Evolutionary conservation across 192 early-diverging fungal species (phyloP), one percentile per base, ranked within the genome.

Genomic region (Podila minutissima): DNA sequence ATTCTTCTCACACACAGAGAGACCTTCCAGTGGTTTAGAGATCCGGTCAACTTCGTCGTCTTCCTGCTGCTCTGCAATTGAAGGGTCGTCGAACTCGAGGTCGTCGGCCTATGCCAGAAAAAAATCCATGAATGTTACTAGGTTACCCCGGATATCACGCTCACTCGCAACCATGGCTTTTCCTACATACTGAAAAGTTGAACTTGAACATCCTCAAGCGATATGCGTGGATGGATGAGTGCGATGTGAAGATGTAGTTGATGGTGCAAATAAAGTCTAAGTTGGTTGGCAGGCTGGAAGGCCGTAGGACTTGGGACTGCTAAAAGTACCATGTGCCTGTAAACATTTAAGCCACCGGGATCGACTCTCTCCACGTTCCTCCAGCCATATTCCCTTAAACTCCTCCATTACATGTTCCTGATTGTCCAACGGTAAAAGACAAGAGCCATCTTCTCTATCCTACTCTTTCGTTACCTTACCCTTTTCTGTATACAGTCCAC

Each of bases 331-430:
- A 31, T 5, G 59, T 28, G 1, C 59, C 22, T 5, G 31, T 77
- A 67, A 79, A 71, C 75, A 72, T 67, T 19, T 24, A 68, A 81
- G 76, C 76, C 76, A 81, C 76, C 76, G 75, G 75, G 75, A 77
- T 70, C 62, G 51, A 28, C 29, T 61, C 9, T 61, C 28, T 61
- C 59, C 6, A 12, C 26, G 3, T 61, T 61, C 6, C 31, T 46
- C 8, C 59, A 32, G 10, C 13, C 11, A 33, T 26, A 28, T 61
- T 24, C 59, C 31, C 24, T 33, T 33, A 2, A 19, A 31, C 59
- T 61, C 35, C 59, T 24, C 59, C 59, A 24, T 33, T 26, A 5
- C 59, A 46, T 15, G 15, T 46, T 46, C 41, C 41, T 46, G 41
- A 46, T 46, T 46, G 12, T 46, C 41, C 41, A 46, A 46, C 41